phyloP scores from a whole-genome alignment of 192 early-diverging fungal species.

The Rhizophagus clarus region DNA sequence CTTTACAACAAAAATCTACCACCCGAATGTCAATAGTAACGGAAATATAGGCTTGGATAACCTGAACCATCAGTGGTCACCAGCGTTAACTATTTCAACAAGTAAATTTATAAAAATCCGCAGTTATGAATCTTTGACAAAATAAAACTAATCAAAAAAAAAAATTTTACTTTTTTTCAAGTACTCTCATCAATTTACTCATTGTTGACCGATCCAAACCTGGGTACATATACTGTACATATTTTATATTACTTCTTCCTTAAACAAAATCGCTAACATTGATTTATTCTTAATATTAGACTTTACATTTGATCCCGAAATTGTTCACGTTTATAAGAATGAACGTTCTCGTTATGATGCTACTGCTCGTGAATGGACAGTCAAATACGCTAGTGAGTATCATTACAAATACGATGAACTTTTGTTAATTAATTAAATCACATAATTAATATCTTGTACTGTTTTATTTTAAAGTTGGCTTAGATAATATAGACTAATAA shows the following conservation, averaged over 20 bases:
- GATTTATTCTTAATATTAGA: too few species aligned
- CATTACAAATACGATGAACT: not conserved
- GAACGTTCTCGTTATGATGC: constrained; percentile 83
- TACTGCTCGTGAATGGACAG: constrained; percentile 91
- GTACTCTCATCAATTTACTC: not conserved
- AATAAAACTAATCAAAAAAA: too few species aligned
- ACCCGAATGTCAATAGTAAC: constrained; percentile 98
- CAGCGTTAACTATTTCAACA: constrained; percentile 97
- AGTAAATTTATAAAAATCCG: too few species aligned
- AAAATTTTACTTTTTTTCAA: not conserved
- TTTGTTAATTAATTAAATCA: too few species aligned
- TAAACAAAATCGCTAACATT: too few species aligned
- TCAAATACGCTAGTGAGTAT: constrained; percentile 74
- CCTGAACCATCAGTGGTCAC: constrained; percentile 97
- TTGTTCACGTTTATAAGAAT: constrained; percentile 83
- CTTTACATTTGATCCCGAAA: not conserved
- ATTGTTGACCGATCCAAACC: not conserved
- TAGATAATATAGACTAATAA: too few species aligned
- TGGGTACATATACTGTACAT: not conserved
- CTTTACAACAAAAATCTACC: constrained; percentile 97
- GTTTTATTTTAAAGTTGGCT: too few species aligned
- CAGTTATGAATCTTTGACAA: too few species aligned
- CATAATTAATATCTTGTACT: too few species aligned
- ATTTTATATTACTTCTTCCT: too few species aligned
- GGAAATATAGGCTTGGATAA: constrained; percentile 98